Percentiles rank a stretch among this genome's conserved stretches.
These are phyloP conservation scores for Paspalum vaginatum DNA, from an alignment of 176 grass and related monocot genomes.

Conservation along the genomic window DNA sequence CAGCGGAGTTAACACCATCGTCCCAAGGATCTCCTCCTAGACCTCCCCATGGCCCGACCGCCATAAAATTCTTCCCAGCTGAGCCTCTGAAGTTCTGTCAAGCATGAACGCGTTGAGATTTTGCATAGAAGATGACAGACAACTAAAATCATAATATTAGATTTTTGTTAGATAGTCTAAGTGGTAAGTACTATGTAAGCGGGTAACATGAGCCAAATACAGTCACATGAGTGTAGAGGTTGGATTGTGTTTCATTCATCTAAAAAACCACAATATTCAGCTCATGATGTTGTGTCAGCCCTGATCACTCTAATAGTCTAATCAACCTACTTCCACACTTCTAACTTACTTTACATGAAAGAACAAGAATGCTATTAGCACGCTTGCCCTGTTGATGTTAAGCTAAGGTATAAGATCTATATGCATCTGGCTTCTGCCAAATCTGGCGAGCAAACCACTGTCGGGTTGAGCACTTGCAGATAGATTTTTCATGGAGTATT, in stretches of 20 bases:
- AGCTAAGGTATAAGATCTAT: neutral
- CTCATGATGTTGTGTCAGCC: neutral
- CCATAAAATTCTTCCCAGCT: conserved; percentile 37
- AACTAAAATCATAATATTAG: neutral
- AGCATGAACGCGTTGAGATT: conserved; percentile 7
- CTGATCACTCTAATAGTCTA: neutral
- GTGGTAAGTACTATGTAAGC: too few species aligned
- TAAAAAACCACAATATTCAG: neutral
- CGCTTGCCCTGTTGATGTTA: neutral
- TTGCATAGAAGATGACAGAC: neutral
- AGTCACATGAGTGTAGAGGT: too few species aligned
- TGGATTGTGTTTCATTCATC: too few species aligned
- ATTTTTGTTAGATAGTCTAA: too few species aligned
- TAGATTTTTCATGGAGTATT: neutral
- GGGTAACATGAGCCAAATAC: too few species aligned
- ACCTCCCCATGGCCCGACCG: conserved; percentile 63
- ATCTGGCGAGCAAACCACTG: neutral
- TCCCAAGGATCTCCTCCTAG: conserved; percentile 56
- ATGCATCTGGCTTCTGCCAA: neutral
- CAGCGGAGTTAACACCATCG: conserved; percentile 45
- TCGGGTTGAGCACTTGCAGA: neutral
- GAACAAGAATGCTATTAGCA: neutral
- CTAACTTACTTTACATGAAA: neutral
- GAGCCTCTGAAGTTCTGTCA: conserved; percentile 49
- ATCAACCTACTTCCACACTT: neutral